Evolutionary conservation across 2,329 filamentous ascomycete genomes (phyloP), one percentile per base, ranked within the genome.

Genomic region (Colletotrichum zoysiae): DNA sequence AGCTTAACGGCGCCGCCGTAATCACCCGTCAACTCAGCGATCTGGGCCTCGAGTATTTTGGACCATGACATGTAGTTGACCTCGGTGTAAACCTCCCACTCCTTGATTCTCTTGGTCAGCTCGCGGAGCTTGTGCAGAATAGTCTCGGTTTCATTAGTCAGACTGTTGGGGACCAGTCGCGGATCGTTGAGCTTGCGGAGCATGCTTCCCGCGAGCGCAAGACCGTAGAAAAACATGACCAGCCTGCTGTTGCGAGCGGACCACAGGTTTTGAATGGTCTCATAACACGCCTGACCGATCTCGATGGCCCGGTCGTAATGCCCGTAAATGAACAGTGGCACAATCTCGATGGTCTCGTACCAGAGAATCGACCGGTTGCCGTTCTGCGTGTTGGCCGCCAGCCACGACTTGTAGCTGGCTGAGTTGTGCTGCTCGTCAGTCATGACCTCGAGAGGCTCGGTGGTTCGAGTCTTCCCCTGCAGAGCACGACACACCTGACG

Each of bases 41-140:
- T 82, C 75, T 94, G 91, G 1, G 92, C 93, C 66, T 90, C 87
- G 0, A 95, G 83, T 18, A 94, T 82, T 69, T 87, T 88, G 5
- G 91, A 89, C 90, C 91, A 95, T 1, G 87, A 82, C 12, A 90
- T 81, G 78, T 94, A 95, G 79, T 95, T 95, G 76, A 93, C 86
- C 61, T 91, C 86, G 20, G 89, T 92, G 38, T 92, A 85, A 1
- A 84, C 78, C 61, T 90, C 86, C 85, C 91, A 93, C 61, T 89
- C 85, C 73, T 90, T 86, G 65, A 94, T 90, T 78, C 87, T 87
- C 73, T 86, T 86, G 68, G 88, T 87, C 70, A 91, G 86, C 2
- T 82, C 81, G 35, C 84, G 82, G 3, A 94, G 82, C 72, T 88
- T 83, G 46, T 82, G 76, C 9, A 92, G 80, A 3, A 89, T 85